Evolutionary conservation across 2,329 filamentous ascomycete species (phyloP).

Genomic region (Metarhizium rileyi): DNA sequence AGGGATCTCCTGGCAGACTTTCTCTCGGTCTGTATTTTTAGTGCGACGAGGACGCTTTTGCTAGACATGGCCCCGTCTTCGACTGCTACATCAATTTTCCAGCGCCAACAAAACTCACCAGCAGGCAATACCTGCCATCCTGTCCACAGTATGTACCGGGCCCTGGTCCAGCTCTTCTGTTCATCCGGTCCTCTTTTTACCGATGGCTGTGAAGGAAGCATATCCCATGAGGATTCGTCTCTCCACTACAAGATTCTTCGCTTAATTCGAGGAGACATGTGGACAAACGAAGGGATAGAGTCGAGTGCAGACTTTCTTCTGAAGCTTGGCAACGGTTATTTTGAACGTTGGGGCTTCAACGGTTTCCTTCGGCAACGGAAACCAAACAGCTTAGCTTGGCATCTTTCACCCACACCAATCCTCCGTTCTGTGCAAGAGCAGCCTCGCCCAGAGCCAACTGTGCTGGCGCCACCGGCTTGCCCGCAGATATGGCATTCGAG

Average conservation of each 20-base stretch:
- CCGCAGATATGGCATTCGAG: slow-evolving; percentile 6
- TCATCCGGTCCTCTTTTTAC: slow-evolving; percentile 33
- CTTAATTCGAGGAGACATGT: slow-evolving; percentile 37
- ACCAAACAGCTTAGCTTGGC: slow-evolving; percentile 1
- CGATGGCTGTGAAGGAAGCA: slow-evolving; percentile 30
- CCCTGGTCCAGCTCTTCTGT: slow-evolving; percentile 38
- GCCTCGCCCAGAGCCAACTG: slow-evolving; percentile 6
- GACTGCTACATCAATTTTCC: not conserved
- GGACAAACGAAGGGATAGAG: slow-evolving; percentile 34
- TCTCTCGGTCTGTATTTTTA: slow-evolving; percentile 49
- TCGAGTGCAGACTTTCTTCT: slow-evolving; percentile 42
- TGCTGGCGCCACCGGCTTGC: not conserved
- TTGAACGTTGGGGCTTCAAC: slow-evolving; percentile 23
- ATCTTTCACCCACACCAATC: slow-evolving; percentile 9
- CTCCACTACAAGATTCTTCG: slow-evolving; percentile 30
- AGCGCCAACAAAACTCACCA: not conserved
- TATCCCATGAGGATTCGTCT: slow-evolving; percentile 35
- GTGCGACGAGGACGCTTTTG: slow-evolving; percentile 41
- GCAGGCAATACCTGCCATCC: slow-evolving; percentile 1
- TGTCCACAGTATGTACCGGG: slow-evolving; percentile 8
- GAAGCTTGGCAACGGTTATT: slow-evolving; percentile 34
- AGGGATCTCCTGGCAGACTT: slow-evolving; percentile 43
- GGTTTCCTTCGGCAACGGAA: slow-evolving; percentile 22
- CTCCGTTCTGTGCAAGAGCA: slow-evolving; percentile 3
- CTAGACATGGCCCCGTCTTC: slow-evolving; percentile 28